Evolutionary conservation across 495 filamentous ascomycete genomes (phyloP), one percentile per base, ranked within the genome.

Genomic region (Neurospora sp.): DNA sequence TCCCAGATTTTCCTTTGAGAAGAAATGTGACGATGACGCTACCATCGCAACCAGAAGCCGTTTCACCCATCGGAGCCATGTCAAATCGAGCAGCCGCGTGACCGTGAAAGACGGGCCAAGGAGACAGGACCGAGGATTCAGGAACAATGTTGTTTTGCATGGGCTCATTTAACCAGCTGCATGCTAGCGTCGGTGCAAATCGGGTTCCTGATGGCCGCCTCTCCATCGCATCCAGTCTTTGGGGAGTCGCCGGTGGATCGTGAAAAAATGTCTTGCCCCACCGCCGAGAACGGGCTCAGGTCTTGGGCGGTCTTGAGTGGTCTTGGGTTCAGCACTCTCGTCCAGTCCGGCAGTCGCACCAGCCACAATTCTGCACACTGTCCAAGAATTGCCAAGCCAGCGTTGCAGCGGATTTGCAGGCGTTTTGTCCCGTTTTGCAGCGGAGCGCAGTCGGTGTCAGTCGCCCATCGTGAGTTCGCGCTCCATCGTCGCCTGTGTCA

Each of bases 261-360:
- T 66, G 54, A 66, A 62, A 62, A 16, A 60, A 11, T 60, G 12
- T 35, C 54, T 66, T 66, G 54, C 27, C 54, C 54, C 54, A 66
- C 54, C 54, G 54, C 54, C 54, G 54, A 66, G 27, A 35, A 66
- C 27, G 14, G 14, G 54, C 27, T 66, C 6, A 66, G 54, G 54
- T 66, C 54, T 66, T 66, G 54, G 46, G 44, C 44, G 44, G n/a
- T 46, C 18, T 46, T 46, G 42, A 18, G 42, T 7, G 20, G 20
- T 31, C 23, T 16, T 27, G 54, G 12, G 12, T 62, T 35, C 54
- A 62, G 54, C 54, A 3, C 54, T 35, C 14, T 31, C 20, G 35
- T 16, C 78, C 78, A 79, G 78, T 78, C 73, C 72, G 37, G 44
- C 39, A 37, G 16, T 41, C 20, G n/a, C 70, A 73, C 72, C 75